Evolutionary conservation across 768 basidiomycete species (phyloP), one percentile per base, ranked within the genome.

Genomic region (Hydnum rufescens): DNA sequence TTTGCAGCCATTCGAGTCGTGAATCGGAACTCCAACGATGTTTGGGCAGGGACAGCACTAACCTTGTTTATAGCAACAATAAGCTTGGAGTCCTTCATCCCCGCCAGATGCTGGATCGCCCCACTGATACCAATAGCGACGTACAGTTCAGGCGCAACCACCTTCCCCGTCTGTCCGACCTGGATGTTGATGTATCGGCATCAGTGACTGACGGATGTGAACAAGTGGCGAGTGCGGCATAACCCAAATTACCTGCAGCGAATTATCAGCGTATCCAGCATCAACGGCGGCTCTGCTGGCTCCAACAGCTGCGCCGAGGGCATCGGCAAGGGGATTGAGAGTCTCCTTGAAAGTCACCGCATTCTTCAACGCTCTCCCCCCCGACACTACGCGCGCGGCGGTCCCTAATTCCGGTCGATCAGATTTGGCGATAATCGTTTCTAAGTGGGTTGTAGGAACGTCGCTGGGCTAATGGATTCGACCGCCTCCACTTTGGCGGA

Each of bases 161-260:
- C 84, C 67, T 97, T 97, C 52, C 95, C 95, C 0, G 95, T 99
- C 70, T 99, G 95, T 23, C 95, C 95, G n/a, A 99, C 95, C 59
- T 60, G 31, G 36, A 26, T 19, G n/a, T 2, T 42, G 8, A 25
- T 47, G 28, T 8, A n/a, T 52, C 16, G 22, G 46, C 18, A 52
- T 52, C 28, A 51, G 18, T 5, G 43, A 50, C 13, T n/a, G 34
- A 5, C 16, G 28, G 18, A 48, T 23, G 22, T 51, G 31, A 44
- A 8, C 23, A n/a, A 18, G 30, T 19, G 5, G 34, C 29, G 25
- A 19, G n/a, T n/a, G n/a, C n/a, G n/a, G n/a, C n/a, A n/a, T n/a
- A 28, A 26, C 31, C 6, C 52, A 23, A 26, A 57, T 30, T 22
- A 57, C 60, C 66, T 99, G 95, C 49, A 96, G 63, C 3, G 87